Conservation (phyloP, 139 green algal genomes). For the Astrephomene gubernaculifera region DNA sequence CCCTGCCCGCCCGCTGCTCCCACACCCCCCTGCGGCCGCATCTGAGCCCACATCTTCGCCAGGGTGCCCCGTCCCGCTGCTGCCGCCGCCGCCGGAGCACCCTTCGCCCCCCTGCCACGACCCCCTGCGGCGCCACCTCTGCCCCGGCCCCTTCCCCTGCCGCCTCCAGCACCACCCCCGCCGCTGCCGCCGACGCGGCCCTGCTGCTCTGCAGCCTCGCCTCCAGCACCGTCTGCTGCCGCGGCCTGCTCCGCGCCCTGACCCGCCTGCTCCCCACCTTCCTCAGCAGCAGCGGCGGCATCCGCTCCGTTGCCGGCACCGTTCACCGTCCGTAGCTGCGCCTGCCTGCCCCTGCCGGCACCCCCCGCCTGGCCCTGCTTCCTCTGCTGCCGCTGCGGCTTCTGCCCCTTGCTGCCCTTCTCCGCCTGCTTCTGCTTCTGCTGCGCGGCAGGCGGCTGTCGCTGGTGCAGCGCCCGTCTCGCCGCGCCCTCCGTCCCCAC, state of each 20-base stretch:
- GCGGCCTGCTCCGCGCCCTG: neutral
- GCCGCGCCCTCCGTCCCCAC: neutral
- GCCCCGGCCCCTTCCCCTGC: neutral
- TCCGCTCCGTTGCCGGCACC: neutral
- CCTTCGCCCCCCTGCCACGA: too few relatives aligned
- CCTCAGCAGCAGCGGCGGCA: neutral
- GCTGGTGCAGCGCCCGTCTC: conserved; percentile 8
- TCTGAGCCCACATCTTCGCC: conserved; percentile 4
- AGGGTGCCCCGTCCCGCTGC: conserved; percentile 1
- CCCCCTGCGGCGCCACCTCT: neutral
- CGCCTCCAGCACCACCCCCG: neutral
- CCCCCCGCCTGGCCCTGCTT: neutral
- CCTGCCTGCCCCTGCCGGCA: neutral
- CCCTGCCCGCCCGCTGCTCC: neutral
- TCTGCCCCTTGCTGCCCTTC: neutral
- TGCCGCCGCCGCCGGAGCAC: neutral
- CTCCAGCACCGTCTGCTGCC: neutral
- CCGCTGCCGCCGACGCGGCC: neutral
- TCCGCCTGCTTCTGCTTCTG: neutral
- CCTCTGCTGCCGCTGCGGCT: neutral
- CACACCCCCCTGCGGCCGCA: neutral
- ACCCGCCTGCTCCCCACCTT: neutral
- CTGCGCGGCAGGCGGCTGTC: neutral
- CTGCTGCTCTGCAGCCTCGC: neutral
- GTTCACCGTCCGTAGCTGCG: too few relatives aligned